phyloP scores from a whole-genome alignment of 208 protist species.

The Trypanosoma lewisi region DNA sequence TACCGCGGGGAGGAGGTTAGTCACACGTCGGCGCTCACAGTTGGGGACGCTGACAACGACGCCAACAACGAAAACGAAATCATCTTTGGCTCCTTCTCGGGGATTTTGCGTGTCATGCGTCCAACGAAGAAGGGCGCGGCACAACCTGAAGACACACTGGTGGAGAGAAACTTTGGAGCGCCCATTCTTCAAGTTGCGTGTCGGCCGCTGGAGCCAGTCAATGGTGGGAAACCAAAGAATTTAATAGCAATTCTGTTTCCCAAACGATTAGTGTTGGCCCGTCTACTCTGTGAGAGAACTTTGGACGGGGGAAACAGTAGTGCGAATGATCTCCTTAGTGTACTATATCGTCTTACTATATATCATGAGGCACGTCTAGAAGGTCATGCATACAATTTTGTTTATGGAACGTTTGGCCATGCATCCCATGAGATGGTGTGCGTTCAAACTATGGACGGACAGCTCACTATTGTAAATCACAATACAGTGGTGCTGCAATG shows the following conservation, averaged over 20 bases:
- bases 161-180: slow-evolving; percentile 81
- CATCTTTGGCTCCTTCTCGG: slow-evolving; percentile 83
- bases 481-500: slow-evolving; percentile 71
- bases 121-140: slow-evolving; percentile 59
- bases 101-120: slow-evolving; percentile 76
- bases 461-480: slow-evolving; percentile 83
- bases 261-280: slow-evolving; percentile 59
- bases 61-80: slow-evolving; percentile 48
- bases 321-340: slow-evolving; percentile 4
- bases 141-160: slow-evolving; percentile 65
- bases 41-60: slow-evolving; percentile 81
- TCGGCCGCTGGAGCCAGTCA: slow-evolving; percentile 61
- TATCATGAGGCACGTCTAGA: slow-evolving; percentile 63
- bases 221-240: slow-evolving; percentile 34
- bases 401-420: slow-evolving; percentile 70
- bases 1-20: slow-evolving; percentile 83
- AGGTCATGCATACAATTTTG: slow-evolving; percentile 79
- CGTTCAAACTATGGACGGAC: slow-evolving; percentile 92
- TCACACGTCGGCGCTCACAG: slow-evolving; percentile 36
- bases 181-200: slow-evolving; percentile 88
- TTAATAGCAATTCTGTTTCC: slow-evolving; percentile 83
- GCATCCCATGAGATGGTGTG: slow-evolving; percentile 76
- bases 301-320: not conserved
- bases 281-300: slow-evolving; percentile 29
- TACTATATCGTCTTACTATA: slow-evolving; percentile 43